Evolutionary conservation across 495 filamentous ascomycete species (phyloP).

Genomic region (Rhizodiscina lignyota): DNA sequence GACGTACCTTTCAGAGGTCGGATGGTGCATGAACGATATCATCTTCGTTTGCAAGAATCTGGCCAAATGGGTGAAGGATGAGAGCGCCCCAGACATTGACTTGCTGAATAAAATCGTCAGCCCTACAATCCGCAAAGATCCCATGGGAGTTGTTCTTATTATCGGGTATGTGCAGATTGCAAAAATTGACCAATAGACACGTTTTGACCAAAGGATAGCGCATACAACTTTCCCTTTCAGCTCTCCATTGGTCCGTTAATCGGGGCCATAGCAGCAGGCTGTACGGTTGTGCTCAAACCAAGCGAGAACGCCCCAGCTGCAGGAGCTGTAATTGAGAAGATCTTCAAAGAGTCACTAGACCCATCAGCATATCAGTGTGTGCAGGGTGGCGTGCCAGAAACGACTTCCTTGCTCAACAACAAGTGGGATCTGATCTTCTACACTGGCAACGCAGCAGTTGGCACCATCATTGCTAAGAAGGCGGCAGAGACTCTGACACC

Average conservation of each 20-base stretch:
- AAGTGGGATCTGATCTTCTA: constrained; percentile 99
- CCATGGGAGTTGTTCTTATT: constrained; percentile 64
- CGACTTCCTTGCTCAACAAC: constrained; percentile 62
- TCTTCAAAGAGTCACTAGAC: constrained; percentile 60
- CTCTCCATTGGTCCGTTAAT: constrained; percentile 62
- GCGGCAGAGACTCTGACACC: constrained; percentile 86
- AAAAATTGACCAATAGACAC: too few relatives aligned
- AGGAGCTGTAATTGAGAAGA: constrained; percentile 62
- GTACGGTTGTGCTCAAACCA: constrained; percentile 78
- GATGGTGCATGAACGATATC: constrained; percentile 64
- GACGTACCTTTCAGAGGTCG: constrained; percentile 47
- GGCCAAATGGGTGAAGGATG: constrained; percentile 67
- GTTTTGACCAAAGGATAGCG: too few relatives aligned
- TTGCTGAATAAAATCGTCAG: constrained; percentile 46
- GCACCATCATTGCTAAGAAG: constrained; percentile 76
- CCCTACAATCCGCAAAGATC: constrained; percentile 76
- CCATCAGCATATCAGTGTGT: constrained; percentile 58
- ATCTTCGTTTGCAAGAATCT: constrained; percentile 59
- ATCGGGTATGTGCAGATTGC: constrained; percentile 55
- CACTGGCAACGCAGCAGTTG: constrained; percentile 64
- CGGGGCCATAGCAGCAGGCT: constrained; percentile 83
- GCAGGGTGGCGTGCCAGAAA: constrained; percentile 68
- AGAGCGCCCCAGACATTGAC: constrained; percentile 52
- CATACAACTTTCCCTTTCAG: constrained; percentile 86
- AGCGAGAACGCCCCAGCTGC: constrained; percentile 62